Conservation (phyloP, 2,329 filamentous ascomycete species). For the Pseudogymnoascus sp. region DNA sequence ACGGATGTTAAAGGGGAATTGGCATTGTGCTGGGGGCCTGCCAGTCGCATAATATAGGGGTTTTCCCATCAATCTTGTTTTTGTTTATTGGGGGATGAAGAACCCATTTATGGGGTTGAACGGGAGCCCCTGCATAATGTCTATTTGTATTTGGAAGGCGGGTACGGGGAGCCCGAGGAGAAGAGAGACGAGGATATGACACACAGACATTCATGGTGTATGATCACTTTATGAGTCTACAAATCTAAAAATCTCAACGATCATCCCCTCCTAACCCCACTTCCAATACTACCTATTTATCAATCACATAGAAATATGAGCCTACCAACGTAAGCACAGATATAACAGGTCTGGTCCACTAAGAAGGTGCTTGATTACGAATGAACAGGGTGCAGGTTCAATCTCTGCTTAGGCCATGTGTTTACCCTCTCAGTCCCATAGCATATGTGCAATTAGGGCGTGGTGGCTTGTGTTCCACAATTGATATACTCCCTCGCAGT, state of each 20-base stretch:
- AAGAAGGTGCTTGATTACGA: neutral
- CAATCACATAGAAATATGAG: neutral
- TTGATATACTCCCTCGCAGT: neutral
- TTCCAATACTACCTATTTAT: neutral
- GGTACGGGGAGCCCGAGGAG: neutral
- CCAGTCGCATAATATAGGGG: neutral
- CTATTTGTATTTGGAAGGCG: neutral
- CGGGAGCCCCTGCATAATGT: neutral
- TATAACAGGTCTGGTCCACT: neutral
- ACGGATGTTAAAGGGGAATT: slow-evolving; percentile 30
- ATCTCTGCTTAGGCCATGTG: neutral
- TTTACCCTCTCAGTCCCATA: neutral
- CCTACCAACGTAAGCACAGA: neutral
- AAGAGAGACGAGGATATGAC: neutral
- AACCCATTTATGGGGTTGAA: neutral
- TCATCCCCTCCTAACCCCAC: neutral
- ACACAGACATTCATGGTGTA: neutral
- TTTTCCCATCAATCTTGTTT: neutral
- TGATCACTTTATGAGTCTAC: neutral
- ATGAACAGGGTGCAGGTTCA: neutral
- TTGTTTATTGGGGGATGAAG: neutral
- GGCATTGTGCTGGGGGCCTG: slow-evolving; percentile 16
- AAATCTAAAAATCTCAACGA: neutral
- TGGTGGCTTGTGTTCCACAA: neutral
- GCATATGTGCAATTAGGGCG: neutral